These are phyloP conservation scores for Neurospora hispaniola DNA, from an alignment of 495 filamentous ascomycete species.

Conservation along the genomic window DNA sequence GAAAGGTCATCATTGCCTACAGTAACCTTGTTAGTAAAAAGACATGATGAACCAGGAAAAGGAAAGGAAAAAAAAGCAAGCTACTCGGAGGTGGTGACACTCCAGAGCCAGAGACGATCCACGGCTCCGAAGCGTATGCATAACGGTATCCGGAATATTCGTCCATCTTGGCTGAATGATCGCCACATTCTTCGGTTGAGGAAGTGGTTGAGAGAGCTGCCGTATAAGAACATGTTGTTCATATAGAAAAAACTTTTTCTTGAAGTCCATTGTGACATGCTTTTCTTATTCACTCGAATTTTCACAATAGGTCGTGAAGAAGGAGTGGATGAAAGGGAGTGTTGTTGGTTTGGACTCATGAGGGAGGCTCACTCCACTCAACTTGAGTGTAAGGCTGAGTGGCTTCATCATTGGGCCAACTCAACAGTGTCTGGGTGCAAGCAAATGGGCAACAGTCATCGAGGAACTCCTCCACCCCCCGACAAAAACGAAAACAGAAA, in stretches of 20 bases:
- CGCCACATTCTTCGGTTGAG: not conserved
- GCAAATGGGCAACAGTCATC: not conserved
- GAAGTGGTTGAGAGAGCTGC: not conserved
- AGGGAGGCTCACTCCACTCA: not conserved
- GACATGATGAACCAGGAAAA: not conserved
- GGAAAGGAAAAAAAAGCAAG: not conserved
- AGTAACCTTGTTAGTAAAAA: constrained; percentile 15
- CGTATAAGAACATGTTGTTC: not conserved
- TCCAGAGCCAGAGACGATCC: not conserved
- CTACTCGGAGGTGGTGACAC: not conserved
- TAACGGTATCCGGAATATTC: not conserved
- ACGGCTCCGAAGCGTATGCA: not conserved
- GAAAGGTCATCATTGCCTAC: constrained; percentile 84
- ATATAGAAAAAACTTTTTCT: not conserved
- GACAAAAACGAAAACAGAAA: constrained; percentile 3
- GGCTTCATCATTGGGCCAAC: not conserved
- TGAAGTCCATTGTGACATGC: not conserved
- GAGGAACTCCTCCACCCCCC: not conserved
- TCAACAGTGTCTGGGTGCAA: not conserved
- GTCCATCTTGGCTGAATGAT: not conserved
- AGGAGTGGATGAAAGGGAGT: not conserved
- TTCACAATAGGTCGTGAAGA: not conserved
- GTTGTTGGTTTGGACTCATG: not conserved
- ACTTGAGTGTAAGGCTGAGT: not conserved
- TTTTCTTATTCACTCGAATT: not conserved